These are phyloP conservation scores for Teratosphaeria viscida DNA, from an alignment of 2,329 filamentous ascomycete genomes.

Conservation along the genomic window DNA sequence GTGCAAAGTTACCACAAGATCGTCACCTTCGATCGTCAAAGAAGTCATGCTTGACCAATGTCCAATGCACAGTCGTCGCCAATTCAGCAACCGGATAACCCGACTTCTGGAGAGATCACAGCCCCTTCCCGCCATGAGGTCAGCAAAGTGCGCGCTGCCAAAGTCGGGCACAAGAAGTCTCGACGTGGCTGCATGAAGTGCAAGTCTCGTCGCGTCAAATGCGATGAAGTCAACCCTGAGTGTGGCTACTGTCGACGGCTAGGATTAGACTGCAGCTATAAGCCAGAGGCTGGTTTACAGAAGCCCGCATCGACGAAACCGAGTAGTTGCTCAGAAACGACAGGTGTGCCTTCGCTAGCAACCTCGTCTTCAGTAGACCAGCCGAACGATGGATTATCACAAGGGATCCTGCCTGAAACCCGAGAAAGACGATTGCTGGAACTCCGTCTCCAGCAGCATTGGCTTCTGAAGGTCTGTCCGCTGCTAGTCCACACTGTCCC, in stretches of 20 bases:
- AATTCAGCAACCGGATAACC: neutral
- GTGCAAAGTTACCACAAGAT: too few relatives aligned
- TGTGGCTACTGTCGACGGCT: neutral
- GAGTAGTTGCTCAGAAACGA: neutral
- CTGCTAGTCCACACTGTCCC: neutral
- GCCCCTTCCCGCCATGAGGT: neutral
- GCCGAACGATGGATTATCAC: neutral
- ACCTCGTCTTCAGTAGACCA: neutral
- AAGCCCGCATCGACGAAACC: neutral
- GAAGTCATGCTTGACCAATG: neutral
- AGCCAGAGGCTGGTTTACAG: neutral
- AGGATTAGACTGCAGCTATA: neutral
- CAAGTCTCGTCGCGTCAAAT: neutral
- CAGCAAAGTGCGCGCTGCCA: neutral
- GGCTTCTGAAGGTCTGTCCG: neutral
- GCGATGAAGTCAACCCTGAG: neutral
- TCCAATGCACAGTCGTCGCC: neutral
- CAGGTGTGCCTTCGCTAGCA: neutral
- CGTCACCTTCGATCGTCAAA: neutral
- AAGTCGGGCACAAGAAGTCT: neutral
- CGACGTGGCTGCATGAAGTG: neutral
- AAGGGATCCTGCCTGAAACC: neutral
- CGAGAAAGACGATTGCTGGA: neutral
- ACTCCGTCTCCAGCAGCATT: neutral
- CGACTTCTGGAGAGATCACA: neutral